These are phyloP conservation scores for Trichophyton simii DNA, from an alignment of 2,329 filamentous ascomycete genomes.

Conservation along the genomic window DNA sequence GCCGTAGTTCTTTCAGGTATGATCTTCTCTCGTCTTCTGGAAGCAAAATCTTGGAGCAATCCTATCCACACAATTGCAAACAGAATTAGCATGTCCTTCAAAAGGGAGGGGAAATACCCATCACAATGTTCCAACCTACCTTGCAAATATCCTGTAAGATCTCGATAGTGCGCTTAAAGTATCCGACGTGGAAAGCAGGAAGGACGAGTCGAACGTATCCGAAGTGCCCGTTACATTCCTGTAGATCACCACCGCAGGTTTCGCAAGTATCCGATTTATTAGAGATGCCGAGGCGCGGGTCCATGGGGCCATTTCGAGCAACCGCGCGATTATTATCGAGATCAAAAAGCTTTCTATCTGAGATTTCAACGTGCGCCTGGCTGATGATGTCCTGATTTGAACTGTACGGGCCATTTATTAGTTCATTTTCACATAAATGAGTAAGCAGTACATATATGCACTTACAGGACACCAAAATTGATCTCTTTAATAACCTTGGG, in stretches of 20 bases:
- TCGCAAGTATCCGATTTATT: slow-evolving; percentile 67
- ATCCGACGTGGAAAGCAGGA: slow-evolving; percentile 91
- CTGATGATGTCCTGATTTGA: slow-evolving; percentile 91
- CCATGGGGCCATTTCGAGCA: slow-evolving; percentile 72
- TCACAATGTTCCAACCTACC: slow-evolving; percentile 22
- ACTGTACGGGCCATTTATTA: slow-evolving; percentile 31
- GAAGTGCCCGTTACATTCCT: slow-evolving; percentile 88
- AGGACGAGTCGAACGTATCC: slow-evolving; percentile 83
- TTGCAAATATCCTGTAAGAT: slow-evolving; percentile 96
- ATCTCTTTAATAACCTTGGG: slow-evolving; percentile 88
- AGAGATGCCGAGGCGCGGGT: slow-evolving; percentile 77
- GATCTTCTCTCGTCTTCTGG: slow-evolving; percentile 64
- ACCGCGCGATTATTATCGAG: slow-evolving; percentile 65
- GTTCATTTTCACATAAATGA: background rate
- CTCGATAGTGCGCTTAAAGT: slow-evolving; percentile 82
- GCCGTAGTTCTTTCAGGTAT: slow-evolving; percentile 68
- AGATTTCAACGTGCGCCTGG: slow-evolving; percentile 87
- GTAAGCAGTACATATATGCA: slow-evolving; percentile 31
- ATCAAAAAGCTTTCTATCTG: slow-evolving; percentile 88
- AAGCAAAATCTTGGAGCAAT: slow-evolving; percentile 73
- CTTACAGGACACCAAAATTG: slow-evolving; percentile 74
- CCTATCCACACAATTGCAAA: slow-evolving; percentile 29
- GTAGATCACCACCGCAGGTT: slow-evolving; percentile 70
- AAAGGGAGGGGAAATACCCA: background rate
- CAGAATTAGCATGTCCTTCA: background rate